A percentile compares a stretch with the other conserved stretches of the same genome.
Conservation (phyloP, 108 stramenopile species). For the Cyclostephanos invisitatus region DNA sequence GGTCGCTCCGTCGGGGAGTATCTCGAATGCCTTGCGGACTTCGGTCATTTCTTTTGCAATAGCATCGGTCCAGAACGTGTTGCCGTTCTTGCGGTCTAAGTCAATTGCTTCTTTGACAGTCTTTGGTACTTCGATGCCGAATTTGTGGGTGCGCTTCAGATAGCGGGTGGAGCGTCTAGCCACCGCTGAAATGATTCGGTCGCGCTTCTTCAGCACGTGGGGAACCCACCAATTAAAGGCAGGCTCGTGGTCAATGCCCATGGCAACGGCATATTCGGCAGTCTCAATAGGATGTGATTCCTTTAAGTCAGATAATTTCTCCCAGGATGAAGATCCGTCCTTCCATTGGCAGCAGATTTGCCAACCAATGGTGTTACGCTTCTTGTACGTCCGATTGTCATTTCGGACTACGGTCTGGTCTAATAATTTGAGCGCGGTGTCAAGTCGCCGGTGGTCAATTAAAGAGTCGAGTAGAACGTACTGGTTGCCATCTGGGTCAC, state of each 20-base stretch:
- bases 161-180: background rate
- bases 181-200: background rate
- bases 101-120: slow-evolving; percentile 44
- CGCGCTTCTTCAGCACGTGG: slow-evolving; percentile 7
- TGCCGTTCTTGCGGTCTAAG: slow-evolving; percentile 44
- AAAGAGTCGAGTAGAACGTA: background rate
- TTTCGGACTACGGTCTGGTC: background rate
- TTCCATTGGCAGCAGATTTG: slow-evolving; percentile 35
- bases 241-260: slow-evolving; percentile 11
- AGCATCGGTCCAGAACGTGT: slow-evolving; percentile 43
- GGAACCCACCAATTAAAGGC: background rate
- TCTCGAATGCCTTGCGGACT: slow-evolving; percentile 38
- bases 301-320: slow-evolving; percentile 22
- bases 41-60: slow-evolving; percentile 56
- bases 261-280: slow-evolving; percentile 23
- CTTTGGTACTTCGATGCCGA: slow-evolving; percentile 22
- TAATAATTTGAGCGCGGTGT: background rate
- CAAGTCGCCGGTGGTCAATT: background rate
- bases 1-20: slow-evolving; percentile 9
- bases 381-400: slow-evolving; percentile 18
- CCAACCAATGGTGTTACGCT: slow-evolving; percentile 15
- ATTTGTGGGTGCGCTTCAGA: slow-evolving; percentile 30
- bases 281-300: slow-evolving; percentile 14
- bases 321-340: slow-evolving; percentile 34
- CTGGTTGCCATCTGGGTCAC: too few species aligned